Conservation (phyloP, 176 grass and related monocot genomes). For the Carex myosuroides region DNA sequence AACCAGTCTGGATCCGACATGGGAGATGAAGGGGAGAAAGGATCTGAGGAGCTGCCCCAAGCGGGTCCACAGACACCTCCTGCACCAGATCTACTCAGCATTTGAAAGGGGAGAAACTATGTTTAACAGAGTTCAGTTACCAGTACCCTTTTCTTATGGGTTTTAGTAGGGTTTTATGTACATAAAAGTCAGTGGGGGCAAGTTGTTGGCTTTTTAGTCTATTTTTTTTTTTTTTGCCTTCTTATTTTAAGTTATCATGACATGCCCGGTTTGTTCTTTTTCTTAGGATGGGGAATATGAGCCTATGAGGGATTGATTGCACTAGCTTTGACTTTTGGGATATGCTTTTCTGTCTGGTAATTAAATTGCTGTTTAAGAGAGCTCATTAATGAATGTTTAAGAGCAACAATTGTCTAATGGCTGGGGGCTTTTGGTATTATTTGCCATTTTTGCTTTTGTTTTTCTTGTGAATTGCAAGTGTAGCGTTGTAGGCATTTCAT, state of each 20-base stretch:
- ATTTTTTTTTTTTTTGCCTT: not conserved
- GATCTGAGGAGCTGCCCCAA: slow-evolving; percentile 29
- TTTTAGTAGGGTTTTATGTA: slow-evolving; percentile 18
- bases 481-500: not conserved
- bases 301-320: not conserved
- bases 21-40: slow-evolving; percentile 15
- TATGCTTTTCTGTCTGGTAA: not conserved
- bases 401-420: not conserved
- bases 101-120: slow-evolving; percentile 34
- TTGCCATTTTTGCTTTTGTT: not conserved
- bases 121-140: slow-evolving; percentile 26
- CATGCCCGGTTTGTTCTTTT: not conserved
- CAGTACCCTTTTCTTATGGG: slow-evolving; percentile 13
- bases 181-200: slow-evolving; percentile 16
- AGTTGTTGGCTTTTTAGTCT: slow-evolving; percentile 4
- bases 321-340: slow-evolving; percentile 1
- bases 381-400: slow-evolving; percentile 9
- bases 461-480: not conserved
- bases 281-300: not conserved
- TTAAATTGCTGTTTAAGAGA: not conserved
- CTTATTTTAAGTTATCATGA: slow-evolving; percentile 5
- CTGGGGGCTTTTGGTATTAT: not conserved
- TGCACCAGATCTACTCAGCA: slow-evolving; percentile 58
- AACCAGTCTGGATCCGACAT: slow-evolving; percentile 3
- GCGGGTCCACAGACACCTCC: slow-evolving; percentile 9